These are phyloP conservation scores for Phragmites australis DNA, from an alignment of 176 grass and related monocot genomes.

Conservation along the genomic window DNA sequence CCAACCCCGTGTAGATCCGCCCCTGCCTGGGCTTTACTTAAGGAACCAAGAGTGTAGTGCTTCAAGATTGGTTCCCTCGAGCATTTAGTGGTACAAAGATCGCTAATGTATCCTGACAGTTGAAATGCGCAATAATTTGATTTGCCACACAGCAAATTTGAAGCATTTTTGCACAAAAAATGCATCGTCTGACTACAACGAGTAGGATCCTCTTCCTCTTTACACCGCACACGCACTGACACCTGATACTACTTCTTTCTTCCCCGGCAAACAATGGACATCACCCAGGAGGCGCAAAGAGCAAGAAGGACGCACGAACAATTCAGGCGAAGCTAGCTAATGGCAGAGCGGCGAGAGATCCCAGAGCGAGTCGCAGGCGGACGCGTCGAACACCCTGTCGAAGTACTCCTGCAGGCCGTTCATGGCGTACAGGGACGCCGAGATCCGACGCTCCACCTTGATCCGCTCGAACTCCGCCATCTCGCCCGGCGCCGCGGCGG, in stretches of 20 bases:
- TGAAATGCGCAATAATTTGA: neutral
- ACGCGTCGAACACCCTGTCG: constrained; percentile 61
- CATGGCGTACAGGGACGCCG: constrained; percentile 71
- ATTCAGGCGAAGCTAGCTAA: constrained; percentile 10
- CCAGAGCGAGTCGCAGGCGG: constrained; percentile 54
- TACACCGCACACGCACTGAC: constrained; percentile 22
- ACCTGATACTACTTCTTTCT: constrained; percentile 10
- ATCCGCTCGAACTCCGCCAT: constrained; percentile 84
- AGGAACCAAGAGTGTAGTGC: neutral
- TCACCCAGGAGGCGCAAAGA: constrained; percentile 18
- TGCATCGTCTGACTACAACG: constrained; percentile 3
- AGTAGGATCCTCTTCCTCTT: constrained; percentile 32
- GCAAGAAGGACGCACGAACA: constrained; percentile 38
- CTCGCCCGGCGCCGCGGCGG: neutral
- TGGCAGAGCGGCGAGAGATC: constrained; percentile 65
- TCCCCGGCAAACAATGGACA: constrained; percentile 27
- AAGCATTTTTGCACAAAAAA: constrained; percentile 33
- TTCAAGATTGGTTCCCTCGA: neutral
- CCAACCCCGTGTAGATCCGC: no score
- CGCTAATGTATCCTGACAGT: neutral
- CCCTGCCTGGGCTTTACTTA: no score
- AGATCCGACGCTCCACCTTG: constrained; percentile 78
- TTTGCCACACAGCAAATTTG: constrained; percentile 4
- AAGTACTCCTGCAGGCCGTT: constrained; percentile 86
- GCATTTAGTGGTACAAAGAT: neutral